These are phyloP conservation scores for Pichia sp. DNA, from an alignment of 1,139 yeast genomes.

Conservation along the genomic window DNA sequence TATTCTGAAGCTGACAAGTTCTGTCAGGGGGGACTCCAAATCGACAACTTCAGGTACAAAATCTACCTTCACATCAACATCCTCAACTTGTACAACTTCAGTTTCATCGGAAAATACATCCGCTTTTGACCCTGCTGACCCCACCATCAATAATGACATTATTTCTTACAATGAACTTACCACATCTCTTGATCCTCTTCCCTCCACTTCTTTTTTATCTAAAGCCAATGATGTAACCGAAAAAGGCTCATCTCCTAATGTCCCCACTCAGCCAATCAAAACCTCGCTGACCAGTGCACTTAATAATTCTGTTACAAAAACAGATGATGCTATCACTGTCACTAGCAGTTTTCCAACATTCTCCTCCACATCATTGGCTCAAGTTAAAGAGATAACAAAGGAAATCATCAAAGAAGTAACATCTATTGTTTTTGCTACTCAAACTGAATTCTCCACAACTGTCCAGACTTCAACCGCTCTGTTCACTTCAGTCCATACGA, in stretches of 20 bases:
- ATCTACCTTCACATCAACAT: background rate
- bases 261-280: background rate
- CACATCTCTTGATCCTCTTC: background rate
- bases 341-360: background rate
- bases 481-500: slow-evolving; percentile 5
- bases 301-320: background rate
- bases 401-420: slow-evolving; percentile 16
- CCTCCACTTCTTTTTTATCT: slow-evolving; percentile 1
- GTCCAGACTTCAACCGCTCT: slow-evolving; percentile 5
- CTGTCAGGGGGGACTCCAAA: background rate
- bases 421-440: slow-evolving; percentile 8
- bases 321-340: background rate
- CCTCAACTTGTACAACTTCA: background rate
- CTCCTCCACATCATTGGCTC: background rate
- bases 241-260: background rate
- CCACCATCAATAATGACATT: slow-evolving; percentile 13
- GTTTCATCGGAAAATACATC: background rate
- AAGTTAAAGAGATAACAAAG: slow-evolving; percentile 8
- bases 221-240: background rate
- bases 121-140: background rate
- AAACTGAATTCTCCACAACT: slow-evolving; percentile 2
- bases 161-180: slow-evolving; percentile 3
- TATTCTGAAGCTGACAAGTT: background rate
- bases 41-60: background rate
- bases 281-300: background rate